phyloP scores from a whole-genome alignment of 2,329 filamentous ascomycete species.

The Diplodia mutila region DNA sequence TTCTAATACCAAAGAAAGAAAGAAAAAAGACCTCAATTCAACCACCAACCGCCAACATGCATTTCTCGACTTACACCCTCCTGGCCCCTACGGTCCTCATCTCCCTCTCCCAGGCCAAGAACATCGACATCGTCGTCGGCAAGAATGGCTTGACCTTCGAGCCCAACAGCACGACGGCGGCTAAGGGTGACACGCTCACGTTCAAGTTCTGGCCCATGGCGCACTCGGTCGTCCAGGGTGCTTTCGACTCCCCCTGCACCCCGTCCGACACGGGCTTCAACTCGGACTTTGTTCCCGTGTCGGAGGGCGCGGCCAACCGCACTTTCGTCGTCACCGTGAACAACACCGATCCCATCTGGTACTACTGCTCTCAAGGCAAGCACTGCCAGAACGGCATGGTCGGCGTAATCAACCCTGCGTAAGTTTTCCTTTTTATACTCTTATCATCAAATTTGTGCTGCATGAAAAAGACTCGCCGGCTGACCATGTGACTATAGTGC shows the following conservation, averaged over 20 bases:
- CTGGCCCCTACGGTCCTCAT: conserved; percentile 31
- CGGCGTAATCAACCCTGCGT: conserved; percentile 46
- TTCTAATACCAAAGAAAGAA: not conserved
- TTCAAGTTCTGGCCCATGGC: conserved; percentile 47
- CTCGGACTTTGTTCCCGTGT: conserved; percentile 41
- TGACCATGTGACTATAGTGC: conserved; percentile 1
- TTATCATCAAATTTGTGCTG: too few species aligned
- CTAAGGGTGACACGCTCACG: conserved; percentile 42
- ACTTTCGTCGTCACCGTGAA: conserved; percentile 43
- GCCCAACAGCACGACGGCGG: conserved; percentile 40
- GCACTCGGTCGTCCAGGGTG: conserved; percentile 44
- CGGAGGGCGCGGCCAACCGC: conserved; percentile 33
- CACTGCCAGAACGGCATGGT: conserved; percentile 48
- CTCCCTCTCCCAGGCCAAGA: conserved; percentile 38
- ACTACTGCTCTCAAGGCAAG: conserved; percentile 45
- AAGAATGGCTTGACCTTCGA: conserved; percentile 39
- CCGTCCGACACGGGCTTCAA: conserved; percentile 42
- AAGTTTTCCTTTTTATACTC: conserved; percentile 28
- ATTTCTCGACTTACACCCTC: conserved; percentile 13
- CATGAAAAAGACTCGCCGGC: too few species aligned
- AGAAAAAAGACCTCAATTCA: not conserved
- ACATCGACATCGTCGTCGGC: conserved; percentile 40
- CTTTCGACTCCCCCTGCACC: conserved; percentile 41
- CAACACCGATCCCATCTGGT: conserved; percentile 43
- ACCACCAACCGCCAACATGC: conserved; percentile 17